Conservation (phyloP, 768 basidiomycete species). For the Russula compacta region DNA sequence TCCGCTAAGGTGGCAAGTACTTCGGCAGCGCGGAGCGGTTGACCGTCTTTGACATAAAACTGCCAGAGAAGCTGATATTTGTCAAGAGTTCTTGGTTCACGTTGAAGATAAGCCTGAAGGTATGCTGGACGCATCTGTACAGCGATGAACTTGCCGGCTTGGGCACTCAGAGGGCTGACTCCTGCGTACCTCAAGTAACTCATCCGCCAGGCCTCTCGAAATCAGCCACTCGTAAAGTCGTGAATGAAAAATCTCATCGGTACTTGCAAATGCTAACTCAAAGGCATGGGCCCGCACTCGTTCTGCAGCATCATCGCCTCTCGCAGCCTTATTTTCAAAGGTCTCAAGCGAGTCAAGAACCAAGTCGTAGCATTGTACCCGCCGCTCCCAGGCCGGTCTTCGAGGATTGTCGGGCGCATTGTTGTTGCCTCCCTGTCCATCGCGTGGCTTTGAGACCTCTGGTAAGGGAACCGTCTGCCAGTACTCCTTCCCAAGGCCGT, state of each 20-base stretch:
- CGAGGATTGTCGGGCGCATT: slow-evolving; percentile 33
- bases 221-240: slow-evolving; percentile 94
- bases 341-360: slow-evolving; percentile 70
- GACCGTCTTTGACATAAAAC: slow-evolving; percentile 88
- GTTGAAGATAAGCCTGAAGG: slow-evolving; percentile 79
- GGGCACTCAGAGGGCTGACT: not conserved
- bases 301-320: slow-evolving; percentile 43
- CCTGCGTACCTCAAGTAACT: slow-evolving; percentile 71
- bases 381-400: slow-evolving; percentile 44
- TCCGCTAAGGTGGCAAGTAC: slow-evolving; percentile 79
- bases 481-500: slow-evolving; percentile 65
- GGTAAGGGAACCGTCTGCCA: slow-evolving; percentile 45
- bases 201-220: slow-evolving; percentile 67
- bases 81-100: slow-evolving; percentile 69
- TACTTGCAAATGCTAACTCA: slow-evolving; percentile 71
- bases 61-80: slow-evolving; percentile 93
- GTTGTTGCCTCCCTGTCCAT: not conserved
- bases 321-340: slow-evolving; percentile 57
- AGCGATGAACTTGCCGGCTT: not conserved
- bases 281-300: slow-evolving; percentile 78
- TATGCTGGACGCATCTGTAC: slow-evolving; percentile 74
- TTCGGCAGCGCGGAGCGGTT: slow-evolving; percentile 80
- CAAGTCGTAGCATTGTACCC: slow-evolving; percentile 72
- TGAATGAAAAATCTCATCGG: slow-evolving; percentile 92
- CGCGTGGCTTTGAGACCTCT: not conserved